A percentile compares a stretch with the other conserved stretches of the same genome.
phyloP scores from a whole-genome alignment of 2,329 filamentous ascomycete species.

The Exophiala viscosa region DNA sequence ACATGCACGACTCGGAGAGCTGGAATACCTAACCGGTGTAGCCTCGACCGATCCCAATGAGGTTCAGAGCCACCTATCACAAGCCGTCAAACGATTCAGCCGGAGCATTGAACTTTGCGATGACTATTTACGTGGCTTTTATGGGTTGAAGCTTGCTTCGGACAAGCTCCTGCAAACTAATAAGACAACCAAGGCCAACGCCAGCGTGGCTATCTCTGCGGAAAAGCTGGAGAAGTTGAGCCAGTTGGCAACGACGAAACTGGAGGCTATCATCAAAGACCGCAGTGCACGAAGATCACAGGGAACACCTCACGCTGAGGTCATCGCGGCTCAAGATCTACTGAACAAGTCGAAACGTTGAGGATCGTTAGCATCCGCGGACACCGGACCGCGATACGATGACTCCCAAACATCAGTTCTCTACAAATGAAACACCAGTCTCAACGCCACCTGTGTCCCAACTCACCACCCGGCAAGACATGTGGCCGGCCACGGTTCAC shows the following conservation, averaged over 20 bases:
- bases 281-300: conserved; percentile 32
- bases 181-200: conserved; percentile 12
- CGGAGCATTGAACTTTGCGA: conserved; percentile 92
- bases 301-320: conserved; percentile 37
- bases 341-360: conserved; percentile 32
- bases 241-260: conserved; percentile 35
- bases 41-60: conserved; percentile 36
- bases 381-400: background rate
- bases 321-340: conserved; percentile 42
- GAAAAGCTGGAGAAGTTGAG: conserved; percentile 33
- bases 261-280: conserved; percentile 37
- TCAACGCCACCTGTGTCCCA: conserved; percentile 11
- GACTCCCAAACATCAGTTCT: background rate
- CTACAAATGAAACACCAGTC: conserved; percentile 5
- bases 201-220: conserved; percentile 6
- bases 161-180: conserved; percentile 22
- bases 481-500: conserved; percentile 2
- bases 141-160: conserved; percentile 66
- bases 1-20: conserved; percentile 80
- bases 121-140: conserved; percentile 86
- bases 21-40: conserved; percentile 60
- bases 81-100: conserved; percentile 79
- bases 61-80: conserved; percentile 54
- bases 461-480: background rate
- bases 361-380: conserved; percentile 1